Percentiles rank a stretch among this genome's conserved stretches.
phyloP scores from a whole-genome alignment of 805 yeast species.

The Hanseniaspora lachancei region DNA sequence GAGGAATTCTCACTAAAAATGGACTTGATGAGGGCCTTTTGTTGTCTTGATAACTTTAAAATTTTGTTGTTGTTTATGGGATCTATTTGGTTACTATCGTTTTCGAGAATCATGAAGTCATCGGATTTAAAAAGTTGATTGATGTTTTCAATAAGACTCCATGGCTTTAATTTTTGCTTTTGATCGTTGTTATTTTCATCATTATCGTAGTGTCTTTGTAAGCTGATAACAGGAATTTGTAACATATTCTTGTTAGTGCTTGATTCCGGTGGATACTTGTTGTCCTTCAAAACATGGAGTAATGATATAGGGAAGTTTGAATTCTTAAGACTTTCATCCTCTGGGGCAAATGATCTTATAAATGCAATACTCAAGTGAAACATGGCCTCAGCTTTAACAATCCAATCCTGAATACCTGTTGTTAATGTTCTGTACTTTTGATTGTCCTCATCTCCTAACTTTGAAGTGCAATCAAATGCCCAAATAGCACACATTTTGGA shows the following conservation, averaged over 20 bases:
- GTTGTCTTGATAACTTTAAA: constrained; percentile 6
- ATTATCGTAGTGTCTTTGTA: constrained; percentile 41
- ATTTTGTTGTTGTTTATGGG: not conserved
- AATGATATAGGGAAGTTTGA: constrained; percentile 51
- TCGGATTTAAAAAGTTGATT: constrained; percentile 40
- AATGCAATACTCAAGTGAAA: constrained; percentile 69
- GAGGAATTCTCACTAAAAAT: constrained; percentile 41
- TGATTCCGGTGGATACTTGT: constrained; percentile 59
- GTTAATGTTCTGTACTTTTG: constrained; percentile 33
- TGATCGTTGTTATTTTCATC: constrained; percentile 19
- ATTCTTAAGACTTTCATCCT: constrained; percentile 32
- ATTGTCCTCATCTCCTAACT: constrained; percentile 18
- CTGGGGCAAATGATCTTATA: constrained; percentile 62
- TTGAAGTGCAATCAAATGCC: constrained; percentile 48
- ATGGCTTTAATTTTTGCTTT: constrained; percentile 31
- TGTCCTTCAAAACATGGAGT: constrained; percentile 49
- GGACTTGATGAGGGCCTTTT: constrained; percentile 41
- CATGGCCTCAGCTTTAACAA: constrained; percentile 71
- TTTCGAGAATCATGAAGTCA: constrained; percentile 13
- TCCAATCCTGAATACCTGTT: constrained; percentile 66
- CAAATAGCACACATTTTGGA: constrained; percentile 74
- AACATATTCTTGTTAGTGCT: constrained; percentile 31
- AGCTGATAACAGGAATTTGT: constrained; percentile 49
- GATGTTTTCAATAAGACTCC: constrained; percentile 48
- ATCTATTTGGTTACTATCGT: constrained; percentile 2